Base-by-base conservation (phyloP, 2,329 filamentous ascomycete species). In the Neonectria sp. region DNA sequence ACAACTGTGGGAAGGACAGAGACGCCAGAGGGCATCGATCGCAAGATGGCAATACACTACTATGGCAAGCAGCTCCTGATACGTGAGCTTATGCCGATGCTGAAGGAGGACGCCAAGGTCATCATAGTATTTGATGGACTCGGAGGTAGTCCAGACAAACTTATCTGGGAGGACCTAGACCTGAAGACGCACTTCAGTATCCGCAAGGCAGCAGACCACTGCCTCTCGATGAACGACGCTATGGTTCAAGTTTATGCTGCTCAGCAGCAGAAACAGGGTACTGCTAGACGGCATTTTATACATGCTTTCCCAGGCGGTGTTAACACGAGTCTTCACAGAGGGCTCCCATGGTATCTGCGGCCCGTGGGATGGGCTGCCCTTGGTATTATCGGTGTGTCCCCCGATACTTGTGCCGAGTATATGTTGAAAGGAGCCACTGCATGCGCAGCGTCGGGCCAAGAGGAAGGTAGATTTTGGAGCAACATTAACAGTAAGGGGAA, bases 11-110 rank as follows among this genome's bases (percentile, higher is more conserved):
- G 81, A 0, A 68, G 81, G 43, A 78, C 73, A 1, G 82, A 85
- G 68, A 84, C 84, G 0, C 29, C 79, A 1, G 84, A 86, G 67
- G 83, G 82, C 1, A 79, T 86, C 17, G 82, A 85, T 55, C 76
- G 76, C 53, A 85, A 85, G 68, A 81, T 85, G 76, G 80, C 79
- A 0, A 74, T 86, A n/a, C 82, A 84, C 61, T 85, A 83, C 68
- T 86, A 86, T 64, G 80, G 83, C 17, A 80, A 79, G 13, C 83
- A 85, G 68, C 78, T 83, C 0, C 80, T 86, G 15, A 79, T 85
- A 25, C 73, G 76, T 15, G 81, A 83, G 43, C 76, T 86, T 5
- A 67, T 80, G 0, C 82, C 84, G 0, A 71, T 75, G 0, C 69
- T 85, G n/a, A 78, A 72, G 35, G 69, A 74, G 0, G 75, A 79